Base-by-base conservation (phyloP, 768 basidiomycete species). In the Gloeophyllum trabeum region DNA sequence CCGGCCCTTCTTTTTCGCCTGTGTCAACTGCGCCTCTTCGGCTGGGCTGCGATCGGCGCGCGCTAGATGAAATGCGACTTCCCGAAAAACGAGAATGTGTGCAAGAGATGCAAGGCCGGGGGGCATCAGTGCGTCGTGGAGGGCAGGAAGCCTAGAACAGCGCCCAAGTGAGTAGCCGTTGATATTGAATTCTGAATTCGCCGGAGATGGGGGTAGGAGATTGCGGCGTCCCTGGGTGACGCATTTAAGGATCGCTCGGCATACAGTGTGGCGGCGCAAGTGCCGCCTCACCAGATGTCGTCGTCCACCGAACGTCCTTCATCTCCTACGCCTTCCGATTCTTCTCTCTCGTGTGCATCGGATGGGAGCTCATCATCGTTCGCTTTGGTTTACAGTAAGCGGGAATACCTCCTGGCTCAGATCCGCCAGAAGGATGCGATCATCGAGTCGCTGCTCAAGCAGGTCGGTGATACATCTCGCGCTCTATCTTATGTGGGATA, bases 361-460 rank as follows among this genome's bases (percentile, higher is more conserved):
- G 28, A 43, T 24, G 24, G n/a, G 24, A 35, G 30, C 46, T 4
- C 36, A 34, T 45, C 48, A 57, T 50, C 58, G 56, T 55, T 18
- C 49, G 54, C 5, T 39, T 54, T 32, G 53, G 59, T 47, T 48
- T 41, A 36, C 51, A 91, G 87, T 55, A 89, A 89, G 65, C 76
- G 86, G 44, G 88, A 90, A 53, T 88, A 88, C 54, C 67, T 91
- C 14, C 73, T 90, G 20, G 83, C 85, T 4, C 84, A 90, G 56
- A 80, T 91, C 48, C 73, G 80, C 42, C 87, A 91, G 63, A 91
- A 91, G 64, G 87, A 91, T 62, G 68, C 76, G 16, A 81, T 90
- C 50, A 90, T 91, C 50, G 83, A 88, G 48, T 82, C 79, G 12
- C 73, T 90, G 12, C 70, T 91, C 49, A 88, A 88, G 56, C 85